phyloP scores from a whole-genome alignment of 2,329 filamentous ascomycete species.

The Pestalotiopsis sp. region DNA sequence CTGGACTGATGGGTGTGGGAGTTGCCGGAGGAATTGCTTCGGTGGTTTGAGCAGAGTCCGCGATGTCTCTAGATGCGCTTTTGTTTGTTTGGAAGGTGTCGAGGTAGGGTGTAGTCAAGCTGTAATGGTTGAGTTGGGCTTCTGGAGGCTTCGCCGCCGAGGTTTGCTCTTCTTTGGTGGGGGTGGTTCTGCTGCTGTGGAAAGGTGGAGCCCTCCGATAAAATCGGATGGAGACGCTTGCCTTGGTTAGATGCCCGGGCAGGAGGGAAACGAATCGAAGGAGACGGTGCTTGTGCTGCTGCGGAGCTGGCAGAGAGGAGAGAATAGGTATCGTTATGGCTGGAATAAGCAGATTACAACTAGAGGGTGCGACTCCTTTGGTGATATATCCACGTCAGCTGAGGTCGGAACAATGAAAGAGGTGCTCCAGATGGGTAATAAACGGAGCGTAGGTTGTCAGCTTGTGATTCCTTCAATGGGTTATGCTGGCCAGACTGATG shows the following conservation, averaged over 20 bases:
- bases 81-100: not conserved
- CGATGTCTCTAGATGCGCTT: not conserved
- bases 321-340: not conserved
- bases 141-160: not conserved
- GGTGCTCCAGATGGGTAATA: not conserved
- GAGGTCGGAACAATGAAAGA: not conserved
- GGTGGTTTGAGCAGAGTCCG: not conserved
- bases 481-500: not conserved
- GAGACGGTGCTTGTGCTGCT: not conserved
- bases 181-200: constrained; percentile 1
- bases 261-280: not conserved
- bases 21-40: not conserved
- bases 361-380: not conserved
- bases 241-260: not conserved
- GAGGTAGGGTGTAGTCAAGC: not conserved
- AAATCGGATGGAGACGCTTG: constrained; percentile 2
- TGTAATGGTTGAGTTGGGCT: not conserved
- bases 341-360: not conserved
- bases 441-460: not conserved
- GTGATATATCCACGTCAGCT: constrained; percentile 4
- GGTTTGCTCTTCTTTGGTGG: constrained; percentile 3
- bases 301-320: not conserved
- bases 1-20: not conserved
- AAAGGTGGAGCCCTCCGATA: constrained; percentile 6
- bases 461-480: constrained; percentile 6